Conservation (phyloP, 371 early-diverging fungal species). For the Rhizopus microsporus region DNA sequence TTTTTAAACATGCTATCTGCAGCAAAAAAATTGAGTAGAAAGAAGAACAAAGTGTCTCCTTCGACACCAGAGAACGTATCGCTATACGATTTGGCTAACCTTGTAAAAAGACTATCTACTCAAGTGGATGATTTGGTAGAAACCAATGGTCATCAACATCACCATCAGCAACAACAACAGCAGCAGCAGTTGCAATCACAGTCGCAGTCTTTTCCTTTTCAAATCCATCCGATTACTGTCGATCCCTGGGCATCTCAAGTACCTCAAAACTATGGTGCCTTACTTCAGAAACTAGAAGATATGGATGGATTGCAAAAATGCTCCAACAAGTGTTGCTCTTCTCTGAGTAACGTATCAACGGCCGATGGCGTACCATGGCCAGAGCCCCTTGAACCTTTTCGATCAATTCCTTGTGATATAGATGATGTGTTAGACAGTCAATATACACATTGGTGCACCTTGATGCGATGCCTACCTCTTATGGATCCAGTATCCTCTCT, state of each 20-base stretch:
- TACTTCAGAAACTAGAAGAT: constrained; percentile 25
- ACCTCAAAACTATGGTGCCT: constrained; percentile 28
- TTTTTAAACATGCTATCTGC: background rate
- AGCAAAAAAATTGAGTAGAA: constrained; percentile 8
- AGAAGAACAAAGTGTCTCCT: constrained; percentile 16
- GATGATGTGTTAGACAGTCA: constrained; percentile 13
- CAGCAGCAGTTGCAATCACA: constrained; percentile 2
- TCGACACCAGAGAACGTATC: constrained; percentile 12
- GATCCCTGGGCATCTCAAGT: constrained; percentile 39
- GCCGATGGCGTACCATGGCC: constrained; percentile 35
- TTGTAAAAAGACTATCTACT: constrained; percentile 27
- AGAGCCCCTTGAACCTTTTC: constrained; percentile 24
- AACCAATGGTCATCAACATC: background rate
- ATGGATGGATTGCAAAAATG: constrained; percentile 19
- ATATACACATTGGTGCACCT: constrained; percentile 46
- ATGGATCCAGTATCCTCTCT: constrained; percentile 30
- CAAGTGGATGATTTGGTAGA: constrained; percentile 32
- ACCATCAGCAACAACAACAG: constrained; percentile 4
- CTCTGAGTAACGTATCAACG: constrained; percentile 11
- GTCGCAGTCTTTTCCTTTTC: constrained; percentile 4
- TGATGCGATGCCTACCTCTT: constrained; percentile 38
- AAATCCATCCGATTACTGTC: constrained; percentile 9
- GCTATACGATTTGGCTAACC: constrained; percentile 19
- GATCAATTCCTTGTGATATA: background rate
- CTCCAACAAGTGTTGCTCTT: constrained; percentile 18